phyloP scores from a whole-genome alignment of 2,329 filamentous ascomycete species.

The Fusarium armeniacum region DNA sequence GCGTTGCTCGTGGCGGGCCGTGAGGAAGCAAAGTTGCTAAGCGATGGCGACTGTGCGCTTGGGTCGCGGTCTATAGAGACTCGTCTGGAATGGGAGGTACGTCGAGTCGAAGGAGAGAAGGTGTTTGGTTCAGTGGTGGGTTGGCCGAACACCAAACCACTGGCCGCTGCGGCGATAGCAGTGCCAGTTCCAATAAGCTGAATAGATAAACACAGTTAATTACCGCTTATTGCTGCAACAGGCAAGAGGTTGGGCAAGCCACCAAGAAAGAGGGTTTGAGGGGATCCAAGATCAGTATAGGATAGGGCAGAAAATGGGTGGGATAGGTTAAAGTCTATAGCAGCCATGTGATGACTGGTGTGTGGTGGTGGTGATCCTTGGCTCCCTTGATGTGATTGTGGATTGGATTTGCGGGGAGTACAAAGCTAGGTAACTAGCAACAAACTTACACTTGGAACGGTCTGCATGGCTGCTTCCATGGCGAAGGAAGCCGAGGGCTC shows the following conservation, averaged over 20 bases:
- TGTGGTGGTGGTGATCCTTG: constrained; percentile 45
- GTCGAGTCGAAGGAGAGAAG: constrained; percentile 50
- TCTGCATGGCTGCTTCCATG: constrained; percentile 65
- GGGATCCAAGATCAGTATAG: constrained; percentile 31
- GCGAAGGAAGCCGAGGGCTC: constrained; percentile 52
- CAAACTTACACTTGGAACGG: constrained; percentile 65
- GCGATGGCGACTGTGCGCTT: constrained; percentile 46
- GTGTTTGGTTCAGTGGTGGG: constrained; percentile 60
- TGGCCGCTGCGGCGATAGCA: constrained; percentile 71
- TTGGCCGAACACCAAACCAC: constrained; percentile 71
- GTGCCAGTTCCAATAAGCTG: constrained; percentile 74
- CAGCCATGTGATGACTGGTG: constrained; percentile 39
- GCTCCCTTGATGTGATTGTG: constrained; percentile 35
- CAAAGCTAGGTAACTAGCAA: constrained; percentile 35
- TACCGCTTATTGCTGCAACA: constrained; percentile 34
- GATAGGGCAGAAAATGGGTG: constrained; percentile 35
- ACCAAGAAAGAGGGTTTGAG: constrained; percentile 42
- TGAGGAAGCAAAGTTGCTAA: constrained; percentile 51
- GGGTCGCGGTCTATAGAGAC: constrained; percentile 56
- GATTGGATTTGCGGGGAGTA: constrained; percentile 42
- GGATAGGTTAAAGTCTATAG: constrained; percentile 48
- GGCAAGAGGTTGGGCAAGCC: constrained; percentile 40
- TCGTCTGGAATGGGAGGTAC: constrained; percentile 49
- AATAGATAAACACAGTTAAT: constrained; percentile 42
- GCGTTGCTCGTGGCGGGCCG: constrained; percentile 62